Evolutionary conservation across 1,139 yeast species (phyloP).

Genomic region (Hyphopichia fennica): DNA sequence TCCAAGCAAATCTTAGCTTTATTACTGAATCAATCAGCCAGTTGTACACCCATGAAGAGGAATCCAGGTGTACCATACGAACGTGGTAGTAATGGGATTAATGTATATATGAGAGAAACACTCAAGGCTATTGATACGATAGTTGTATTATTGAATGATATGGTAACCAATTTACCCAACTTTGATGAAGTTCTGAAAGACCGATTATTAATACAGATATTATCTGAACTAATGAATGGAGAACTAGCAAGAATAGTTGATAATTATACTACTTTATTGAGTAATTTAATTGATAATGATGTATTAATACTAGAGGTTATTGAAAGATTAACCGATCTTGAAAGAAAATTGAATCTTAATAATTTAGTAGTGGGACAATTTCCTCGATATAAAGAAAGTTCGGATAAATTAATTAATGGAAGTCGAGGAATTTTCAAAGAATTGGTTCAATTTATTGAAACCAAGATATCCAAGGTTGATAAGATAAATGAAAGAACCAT

Average conservation of each 20-base stretch:
- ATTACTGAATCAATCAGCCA: constrained; percentile 28
- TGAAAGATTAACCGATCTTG: constrained; percentile 27
- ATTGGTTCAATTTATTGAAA: constrained; percentile 55
- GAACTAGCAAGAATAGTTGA: constrained; percentile 17
- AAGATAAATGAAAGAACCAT: constrained; percentile 60
- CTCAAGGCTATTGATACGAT: constrained; percentile 51
- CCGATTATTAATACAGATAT: constrained; percentile 14
- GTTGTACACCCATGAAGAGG: constrained; percentile 40
- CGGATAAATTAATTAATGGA: constrained; percentile 16
- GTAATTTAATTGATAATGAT: constrained; percentile 23
- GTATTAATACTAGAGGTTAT: constrained; percentile 48
- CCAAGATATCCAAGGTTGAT: constrained; percentile 43
- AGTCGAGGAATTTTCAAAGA: constrained; percentile 52
- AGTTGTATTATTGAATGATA: constrained; percentile 39
- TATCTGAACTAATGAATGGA: constrained; percentile 18
- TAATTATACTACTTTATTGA: constrained; percentile 10
- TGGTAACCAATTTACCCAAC: constrained; percentile 6
- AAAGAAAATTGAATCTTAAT: constrained; percentile 15
- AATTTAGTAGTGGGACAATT: constrained; percentile 9
- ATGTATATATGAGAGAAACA: constrained; percentile 54
- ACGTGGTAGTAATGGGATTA: constrained; percentile 62
- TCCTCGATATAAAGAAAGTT: constrained; percentile 12
- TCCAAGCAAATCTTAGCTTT: constrained; percentile 45
- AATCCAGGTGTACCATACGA: constrained; percentile 51
- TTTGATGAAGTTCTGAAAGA: constrained; percentile 1